Base-by-base conservation (phyloP, 1,139 yeast species). In the Yamadazyma buinensis region DNA sequence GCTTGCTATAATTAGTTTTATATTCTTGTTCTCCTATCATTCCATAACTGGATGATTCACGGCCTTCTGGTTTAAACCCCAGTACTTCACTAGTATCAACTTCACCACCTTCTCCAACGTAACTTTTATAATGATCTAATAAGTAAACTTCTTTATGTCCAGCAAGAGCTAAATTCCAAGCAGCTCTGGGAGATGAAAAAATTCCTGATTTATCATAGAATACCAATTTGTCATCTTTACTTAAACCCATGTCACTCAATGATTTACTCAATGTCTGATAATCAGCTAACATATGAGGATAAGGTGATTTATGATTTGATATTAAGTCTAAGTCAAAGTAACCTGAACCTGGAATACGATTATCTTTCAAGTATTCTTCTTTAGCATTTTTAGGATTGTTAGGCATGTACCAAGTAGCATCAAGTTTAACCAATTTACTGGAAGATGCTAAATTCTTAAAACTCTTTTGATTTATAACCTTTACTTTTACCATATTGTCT, bases 391-490 rank as follows among this genome's bases (percentile, higher is more conserved):
- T 67, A 9, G 82, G 78, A 29, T 63, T 65, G 51, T 80, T 82
- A 29, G 97, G 96, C 77, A 90, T 72, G 56, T 78, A 87, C 97
- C 97, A 92, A 0, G 97, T 81, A 5, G 95, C 80, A 55, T 92
- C 98, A 18, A 92, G 64, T 1, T 95, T 84, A 9, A 84, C 59
- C 10, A 83, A 72, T 4, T 30, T 41, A 7, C 34, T 34, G 5
- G 39, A 29, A 26, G 41, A 36, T 4, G 41, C 5, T 20, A 46
- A 35, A 5, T 36, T 30, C 20, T 31, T 26, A 28, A 43, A 43
- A 14, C 20, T 28, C 11, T 26, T 20, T 14, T 41, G 36, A 21
- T 37, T 35, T 12, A 47, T 39, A 10, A 47, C 30, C 14, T 40
- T 37, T 4, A 47, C 46, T 28, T 32, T 32, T 4, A n/a, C 15